Evolutionary conservation across 176 grass and related monocot genomes (phyloP).

Genomic region (sorghum (Sorghum bicolor)): Sorghum_bicolor_NCBIv3 NC_012875.2:52350501-52351000

Average conservation of each 20-base stretch:
- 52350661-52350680: constrained; percentile 2
- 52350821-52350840: constrained; percentile 24
- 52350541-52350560: constrained; percentile 61
- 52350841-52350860: constrained; percentile 10
- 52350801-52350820: background rate
- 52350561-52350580: constrained; percentile 70
- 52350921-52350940: background rate
- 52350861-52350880: background rate
- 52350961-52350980: constrained; percentile 50
- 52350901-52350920: constrained; percentile 11
- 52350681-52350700: background rate
- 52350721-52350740: background rate
- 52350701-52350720: background rate
- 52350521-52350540: constrained; percentile 64
- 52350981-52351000: background rate
- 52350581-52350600: constrained; percentile 51
- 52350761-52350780: constrained; percentile 41
- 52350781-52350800: constrained; percentile 11
- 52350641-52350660: constrained; percentile 21
- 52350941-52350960: constrained; percentile 32
- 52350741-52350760: constrained; percentile 36
- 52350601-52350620: background rate
- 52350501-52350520: constrained; percentile 57
- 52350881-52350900: constrained; percentile 16
- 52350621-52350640: background rate